These are phyloP conservation scores for Saccharomycopsis hybrid DNA, from an alignment of 1,139 yeast species.

Conservation along the genomic window DNA sequence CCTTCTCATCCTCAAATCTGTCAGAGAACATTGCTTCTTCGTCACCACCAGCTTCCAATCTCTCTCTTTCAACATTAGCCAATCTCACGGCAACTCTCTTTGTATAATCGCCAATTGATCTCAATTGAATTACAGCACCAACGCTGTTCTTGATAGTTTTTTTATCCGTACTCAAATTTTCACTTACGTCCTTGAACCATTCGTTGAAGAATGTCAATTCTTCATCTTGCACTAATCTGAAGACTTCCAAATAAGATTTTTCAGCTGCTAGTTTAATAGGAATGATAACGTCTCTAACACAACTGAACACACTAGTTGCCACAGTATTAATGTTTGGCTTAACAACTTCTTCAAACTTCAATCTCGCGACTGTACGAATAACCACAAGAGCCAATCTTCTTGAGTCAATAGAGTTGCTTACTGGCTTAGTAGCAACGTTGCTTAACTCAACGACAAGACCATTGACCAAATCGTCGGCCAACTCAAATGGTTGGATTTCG, in stretches of 20 bases:
- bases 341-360: slow-evolving; percentile 43
- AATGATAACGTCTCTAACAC: slow-evolving; percentile 78
- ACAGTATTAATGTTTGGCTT: slow-evolving; percentile 49
- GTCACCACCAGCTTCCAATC: slow-evolving; percentile 88
- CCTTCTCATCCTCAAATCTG: slow-evolving; percentile 76
- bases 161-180: slow-evolving; percentile 24
- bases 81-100: slow-evolving; percentile 80
- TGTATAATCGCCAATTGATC: slow-evolving; percentile 84
- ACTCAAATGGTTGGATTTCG: slow-evolving; percentile 29
- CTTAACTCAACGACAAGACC: slow-evolving; percentile 46
- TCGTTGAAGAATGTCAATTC: slow-evolving; percentile 46
- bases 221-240: slow-evolving; percentile 67
- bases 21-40: slow-evolving; percentile 80
- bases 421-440: slow-evolving; percentile 43
- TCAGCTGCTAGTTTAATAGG: slow-evolving; percentile 95
- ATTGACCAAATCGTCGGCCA: slow-evolving; percentile 35
- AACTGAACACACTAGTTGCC: slow-evolving; percentile 70
- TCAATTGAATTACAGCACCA: slow-evolving; percentile 42
- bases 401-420: slow-evolving; percentile 64
- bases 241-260: slow-evolving; percentile 73
- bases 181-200: slow-evolving; percentile 43
- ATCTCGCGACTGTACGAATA: slow-evolving; percentile 65
- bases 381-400: slow-evolving; percentile 76
- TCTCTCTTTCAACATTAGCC: slow-evolving; percentile 79
- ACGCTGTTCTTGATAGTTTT: slow-evolving; percentile 38